phyloP scores from a whole-genome alignment of 495 filamentous ascomycete genomes.

The Coniosporium apollinis region DNA sequence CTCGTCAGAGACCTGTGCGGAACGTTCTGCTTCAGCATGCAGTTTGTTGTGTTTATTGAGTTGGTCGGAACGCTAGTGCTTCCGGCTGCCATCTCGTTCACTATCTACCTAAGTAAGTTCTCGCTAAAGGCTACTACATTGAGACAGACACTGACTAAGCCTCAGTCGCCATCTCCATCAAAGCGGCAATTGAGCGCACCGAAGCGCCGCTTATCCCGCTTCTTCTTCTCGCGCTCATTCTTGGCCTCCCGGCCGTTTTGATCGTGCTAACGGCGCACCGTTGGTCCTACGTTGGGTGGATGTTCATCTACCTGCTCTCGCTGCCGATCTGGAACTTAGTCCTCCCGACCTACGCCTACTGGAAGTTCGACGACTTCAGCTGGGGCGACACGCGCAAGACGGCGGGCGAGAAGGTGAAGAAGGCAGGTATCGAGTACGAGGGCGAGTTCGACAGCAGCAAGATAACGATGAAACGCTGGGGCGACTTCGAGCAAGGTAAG shows the following conservation, averaged over 20 bases:
- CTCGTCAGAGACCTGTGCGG: constrained; percentile 93
- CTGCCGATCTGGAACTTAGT: constrained; percentile 97
- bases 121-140: constrained; percentile 12
- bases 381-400: constrained; percentile 99
- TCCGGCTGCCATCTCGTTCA: constrained; percentile 91
- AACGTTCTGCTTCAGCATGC: constrained; percentile 99
- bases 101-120: constrained; percentile 76
- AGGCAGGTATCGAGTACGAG: constrained; percentile 67
- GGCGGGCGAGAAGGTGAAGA: constrained; percentile 71
- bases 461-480: constrained; percentile 98
- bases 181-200: constrained; percentile 39
- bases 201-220: constrained; percentile 71
- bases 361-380: constrained; percentile 99
- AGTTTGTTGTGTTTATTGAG: constrained; percentile 95
- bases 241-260: constrained; percentile 81
- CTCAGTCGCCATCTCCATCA: constrained; percentile 75
- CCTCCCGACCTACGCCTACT: constrained; percentile 86
- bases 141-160: constrained; percentile 4
- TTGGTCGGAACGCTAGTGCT: constrained; percentile 87
- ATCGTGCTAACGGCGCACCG: constrained; percentile 95
- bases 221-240: constrained; percentile 75
- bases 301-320: constrained; percentile 86
- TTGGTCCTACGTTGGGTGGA: constrained; percentile 87
- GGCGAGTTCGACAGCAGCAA: constrained; percentile 95
- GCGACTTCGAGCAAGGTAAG: constrained; percentile 78